A percentile compares a stretch with the other conserved stretches of the same genome.
Conservation (phyloP, 176 grass and related monocot genomes). For the Aegilops sharonensis region DNA sequence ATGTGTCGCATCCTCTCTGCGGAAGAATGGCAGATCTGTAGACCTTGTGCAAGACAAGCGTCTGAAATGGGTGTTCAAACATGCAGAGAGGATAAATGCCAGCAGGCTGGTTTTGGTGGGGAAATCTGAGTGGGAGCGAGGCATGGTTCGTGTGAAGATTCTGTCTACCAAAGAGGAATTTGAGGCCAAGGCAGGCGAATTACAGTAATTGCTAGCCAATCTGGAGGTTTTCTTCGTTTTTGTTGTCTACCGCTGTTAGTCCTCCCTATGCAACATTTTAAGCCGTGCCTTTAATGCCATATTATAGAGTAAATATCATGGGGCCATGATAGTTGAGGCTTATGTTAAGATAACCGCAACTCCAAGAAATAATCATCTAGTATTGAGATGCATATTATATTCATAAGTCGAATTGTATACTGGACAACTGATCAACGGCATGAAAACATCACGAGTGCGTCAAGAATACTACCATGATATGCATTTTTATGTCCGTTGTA, state of each 20-base stretch:
- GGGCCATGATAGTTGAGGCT: too few relatives aligned
- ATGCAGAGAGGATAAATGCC: conserved; percentile 72
- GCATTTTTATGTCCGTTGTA: too few relatives aligned
- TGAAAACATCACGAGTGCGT: neutral
- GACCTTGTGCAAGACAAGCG: conserved; percentile 81
- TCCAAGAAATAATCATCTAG: neutral
- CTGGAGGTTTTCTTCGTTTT: neutral
- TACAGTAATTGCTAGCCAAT: conserved; percentile 43
- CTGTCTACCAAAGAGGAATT: conserved; percentile 76
- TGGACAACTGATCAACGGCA: neutral
- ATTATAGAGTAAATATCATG: too few relatives aligned
- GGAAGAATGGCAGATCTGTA: conserved; percentile 62
- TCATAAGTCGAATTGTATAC: neutral
- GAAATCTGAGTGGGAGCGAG: conserved; percentile 73
- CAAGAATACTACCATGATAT: neutral
- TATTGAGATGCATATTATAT: neutral
- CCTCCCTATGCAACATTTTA: neutral
- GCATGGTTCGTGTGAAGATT: conserved; percentile 73
- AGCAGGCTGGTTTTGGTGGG: conserved; percentile 77
- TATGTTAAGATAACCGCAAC: too few relatives aligned
- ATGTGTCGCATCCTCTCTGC: conserved; percentile 55
- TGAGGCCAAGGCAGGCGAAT: conserved; percentile 61
- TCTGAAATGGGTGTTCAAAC: conserved; percentile 96
- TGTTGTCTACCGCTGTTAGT: neutral
- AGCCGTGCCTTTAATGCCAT: too few relatives aligned